Evolutionary conservation across 495 filamentous ascomycete species (phyloP), one percentile per base, ranked within the genome.

Genomic region (Xylaria venustula): DNA sequence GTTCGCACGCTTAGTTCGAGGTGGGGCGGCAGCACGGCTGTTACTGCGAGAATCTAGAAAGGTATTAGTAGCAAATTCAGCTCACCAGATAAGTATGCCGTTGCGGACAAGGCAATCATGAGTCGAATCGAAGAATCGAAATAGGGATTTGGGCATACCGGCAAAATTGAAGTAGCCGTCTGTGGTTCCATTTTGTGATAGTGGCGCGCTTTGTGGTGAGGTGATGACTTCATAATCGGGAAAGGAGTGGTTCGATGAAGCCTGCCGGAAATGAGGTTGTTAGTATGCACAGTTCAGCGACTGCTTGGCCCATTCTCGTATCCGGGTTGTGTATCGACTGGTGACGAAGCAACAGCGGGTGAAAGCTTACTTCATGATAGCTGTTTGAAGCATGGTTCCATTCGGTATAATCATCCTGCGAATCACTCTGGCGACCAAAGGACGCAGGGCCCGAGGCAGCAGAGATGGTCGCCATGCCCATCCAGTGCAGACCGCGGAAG

Each of bases 381-480:
- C 65, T 54, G 17, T 70, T 64, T 34, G 79, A 68, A 49, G 77
- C 65, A 61, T 80, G 78, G 59, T 80, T 79, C 85, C 85, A 87
- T 55, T 78, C 66, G 49, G 73, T 75, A 50, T 70, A 72, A 32
- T 73, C 75, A 48, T 76, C 81, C 60, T 85, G 80, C 19, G 78
- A 79, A 64, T 78, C 83, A 60, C 73, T 75, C 28, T 81, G 77
- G 50, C 80, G 79, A 53, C 78, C 81, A 54, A 85, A 64, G 32
- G 81, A 75, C 28, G 78, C 66, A 57, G 74, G 71, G 60, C 74
- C 77, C 62, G 80, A 78, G 59, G 71, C 70, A 44, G 75, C 69
- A 53, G 80, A 81, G 69, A 83, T 77, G 64, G 81, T 71, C 62
- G 81, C 78, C 81, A 84, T 83, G 34, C 60, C 58, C 30, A 48